phyloP scores from a whole-genome alignment of 176 grass and related monocot species.

The Stipa capillata region DNA sequence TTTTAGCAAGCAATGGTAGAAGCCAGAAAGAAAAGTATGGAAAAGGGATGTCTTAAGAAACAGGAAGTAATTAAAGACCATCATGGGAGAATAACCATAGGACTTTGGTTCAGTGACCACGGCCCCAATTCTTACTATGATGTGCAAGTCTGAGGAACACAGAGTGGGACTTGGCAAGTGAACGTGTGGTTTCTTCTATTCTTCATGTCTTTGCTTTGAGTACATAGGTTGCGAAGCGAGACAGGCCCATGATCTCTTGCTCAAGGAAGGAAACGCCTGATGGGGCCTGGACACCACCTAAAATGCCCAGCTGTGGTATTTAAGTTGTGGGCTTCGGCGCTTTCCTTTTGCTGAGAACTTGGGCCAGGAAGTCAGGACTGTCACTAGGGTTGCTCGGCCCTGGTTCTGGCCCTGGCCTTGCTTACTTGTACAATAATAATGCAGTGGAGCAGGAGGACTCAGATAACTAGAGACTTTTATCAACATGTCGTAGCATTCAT shows the following conservation, averaged over 20 bases:
- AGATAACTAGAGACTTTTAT: not conserved
- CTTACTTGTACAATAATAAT: not conserved
- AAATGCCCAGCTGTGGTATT: not conserved
- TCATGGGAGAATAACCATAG: not conserved
- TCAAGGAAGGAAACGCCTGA: not conserved
- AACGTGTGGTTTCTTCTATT: not conserved
- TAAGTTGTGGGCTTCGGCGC: not conserved
- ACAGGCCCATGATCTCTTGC: not conserved
- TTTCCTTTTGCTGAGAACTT: not conserved
- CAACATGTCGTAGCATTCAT: not conserved
- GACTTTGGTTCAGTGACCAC: not conserved
- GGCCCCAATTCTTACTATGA: not conserved
- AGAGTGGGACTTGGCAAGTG: not conserved
- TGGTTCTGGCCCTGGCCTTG: not conserved
- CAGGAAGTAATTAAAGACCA: not conserved
- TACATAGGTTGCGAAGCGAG: not conserved
- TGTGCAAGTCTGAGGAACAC: not conserved
- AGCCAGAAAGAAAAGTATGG: not conserved
- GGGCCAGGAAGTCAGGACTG: not conserved
- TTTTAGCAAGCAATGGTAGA: not conserved
- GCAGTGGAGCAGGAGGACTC: not conserved
- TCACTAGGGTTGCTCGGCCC: not conserved
- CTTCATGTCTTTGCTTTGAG: not conserved
- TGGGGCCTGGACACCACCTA: not conserved
- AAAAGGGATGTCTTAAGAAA: not conserved